Conservation (phyloP, 78 protist species). For the Dictyostelium intermedium region DNA sequence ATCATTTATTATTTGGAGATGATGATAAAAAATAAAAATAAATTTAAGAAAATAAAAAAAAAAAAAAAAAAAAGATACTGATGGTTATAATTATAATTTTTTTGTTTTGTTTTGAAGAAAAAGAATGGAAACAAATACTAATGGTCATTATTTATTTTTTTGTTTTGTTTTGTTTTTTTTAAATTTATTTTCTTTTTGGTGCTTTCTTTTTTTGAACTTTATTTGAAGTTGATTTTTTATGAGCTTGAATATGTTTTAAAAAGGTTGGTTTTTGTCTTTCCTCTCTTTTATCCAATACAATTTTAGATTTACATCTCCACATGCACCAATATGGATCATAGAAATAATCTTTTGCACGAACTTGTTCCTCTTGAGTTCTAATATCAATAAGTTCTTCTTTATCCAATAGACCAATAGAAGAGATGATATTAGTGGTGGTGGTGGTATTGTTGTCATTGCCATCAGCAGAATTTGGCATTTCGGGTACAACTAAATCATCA, state of each 20-base stretch:
- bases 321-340: constrained; percentile 81
- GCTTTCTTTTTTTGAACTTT: background rate
- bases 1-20: background rate
- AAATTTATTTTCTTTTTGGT: background rate
- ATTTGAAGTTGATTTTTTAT: background rate
- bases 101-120: no score
- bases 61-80: no score
- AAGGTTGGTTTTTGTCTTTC: constrained; percentile 63
- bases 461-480: background rate
- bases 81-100: no score
- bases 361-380: constrained; percentile 37
- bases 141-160: background rate
- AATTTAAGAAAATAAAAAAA: background rate
- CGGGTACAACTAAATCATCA: background rate
- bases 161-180: background rate
- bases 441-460: no score
- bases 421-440: background rate
- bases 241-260: background rate
- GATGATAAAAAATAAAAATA: background rate
- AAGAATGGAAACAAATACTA: no score
- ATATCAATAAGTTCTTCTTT: constrained; percentile 35
- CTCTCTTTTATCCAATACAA: constrained; percentile 48
- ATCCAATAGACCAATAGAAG: constrained; percentile 21
- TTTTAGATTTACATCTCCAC: constrained; percentile 79
- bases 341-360: constrained; percentile 35